Conservation (phyloP, 2,329 filamentous ascomycete species). For the Diaporthe sp. region DNA sequence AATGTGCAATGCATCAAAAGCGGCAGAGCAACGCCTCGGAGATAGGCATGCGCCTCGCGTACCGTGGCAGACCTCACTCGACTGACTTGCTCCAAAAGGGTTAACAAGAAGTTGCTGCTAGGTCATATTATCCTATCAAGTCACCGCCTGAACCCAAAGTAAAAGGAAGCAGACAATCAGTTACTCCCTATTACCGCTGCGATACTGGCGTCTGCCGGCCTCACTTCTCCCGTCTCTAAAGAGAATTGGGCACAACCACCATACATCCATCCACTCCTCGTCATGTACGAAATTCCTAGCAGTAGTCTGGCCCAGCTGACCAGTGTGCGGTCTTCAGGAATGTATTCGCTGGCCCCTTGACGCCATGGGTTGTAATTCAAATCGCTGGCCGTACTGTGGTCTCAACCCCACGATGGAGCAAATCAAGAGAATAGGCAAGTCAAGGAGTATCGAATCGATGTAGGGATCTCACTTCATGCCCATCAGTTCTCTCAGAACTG, state of each 20-base stretch:
- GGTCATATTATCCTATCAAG: not conserved
- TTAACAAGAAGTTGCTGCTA: not conserved
- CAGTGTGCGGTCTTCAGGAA: too few species aligned
- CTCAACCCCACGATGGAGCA: constrained; percentile 7
- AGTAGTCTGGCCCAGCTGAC: too few species aligned
- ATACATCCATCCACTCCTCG: too few species aligned
- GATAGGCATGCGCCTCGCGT: not conserved
- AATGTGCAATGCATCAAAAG: not conserved
- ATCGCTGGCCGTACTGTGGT: constrained; percentile 11
- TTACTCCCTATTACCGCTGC: too few species aligned
- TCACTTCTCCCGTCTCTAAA: not conserved
- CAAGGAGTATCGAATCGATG: not conserved
- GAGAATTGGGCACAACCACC: too few species aligned
- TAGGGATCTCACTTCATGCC: too few species aligned
- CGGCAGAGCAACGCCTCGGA: not conserved
- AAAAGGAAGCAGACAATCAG: not conserved
- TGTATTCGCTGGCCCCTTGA: too few species aligned
- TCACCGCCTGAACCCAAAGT: not conserved
- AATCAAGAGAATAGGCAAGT: constrained; percentile 2
- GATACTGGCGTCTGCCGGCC: fast-evolving
- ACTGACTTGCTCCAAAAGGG: constrained; percentile 6
- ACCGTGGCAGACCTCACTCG: constrained; percentile 10
- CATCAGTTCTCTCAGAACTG: too few species aligned
- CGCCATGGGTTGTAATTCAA: constrained; percentile 8
- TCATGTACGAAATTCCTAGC: too few species aligned